Percentiles rank a stretch among this genome's conserved stretches.
Conservation (phyloP, 306 rosid genomes). For the Albizia julibrissin region DNA sequence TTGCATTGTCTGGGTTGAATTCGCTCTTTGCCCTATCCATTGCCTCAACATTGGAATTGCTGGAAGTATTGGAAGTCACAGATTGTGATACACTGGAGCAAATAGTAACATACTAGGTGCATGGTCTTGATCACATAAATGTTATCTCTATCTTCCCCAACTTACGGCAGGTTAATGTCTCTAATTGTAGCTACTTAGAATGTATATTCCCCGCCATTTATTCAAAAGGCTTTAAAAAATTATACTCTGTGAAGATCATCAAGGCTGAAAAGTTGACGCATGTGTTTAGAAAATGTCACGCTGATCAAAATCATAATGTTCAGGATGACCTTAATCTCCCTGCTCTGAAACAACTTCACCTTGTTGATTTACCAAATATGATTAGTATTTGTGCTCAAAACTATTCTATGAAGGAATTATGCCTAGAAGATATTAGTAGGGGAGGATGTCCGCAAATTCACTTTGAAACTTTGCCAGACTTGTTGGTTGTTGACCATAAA, state of each 20-base stretch:
- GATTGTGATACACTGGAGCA: conserved; percentile 5
- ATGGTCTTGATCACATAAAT: background rate
- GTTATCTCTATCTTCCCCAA: background rate
- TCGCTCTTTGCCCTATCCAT: conserved; percentile 21
- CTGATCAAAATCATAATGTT: background rate
- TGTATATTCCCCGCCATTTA: background rate
- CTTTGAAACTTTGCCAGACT: background rate
- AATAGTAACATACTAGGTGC: background rate
- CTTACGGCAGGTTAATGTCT: background rate
- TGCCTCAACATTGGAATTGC: conserved; percentile 1
- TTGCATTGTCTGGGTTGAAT: background rate
- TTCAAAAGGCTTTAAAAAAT: background rate
- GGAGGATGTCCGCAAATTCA: background rate
- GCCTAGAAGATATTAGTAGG: background rate
- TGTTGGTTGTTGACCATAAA: background rate
- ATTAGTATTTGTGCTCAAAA: background rate
- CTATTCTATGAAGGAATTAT: background rate
- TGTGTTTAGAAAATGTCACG: conserved; percentile 1
- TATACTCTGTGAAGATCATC: background rate
- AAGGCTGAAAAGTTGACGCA: background rate
- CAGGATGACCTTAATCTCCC: conserved; percentile 12
- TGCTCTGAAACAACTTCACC: background rate
- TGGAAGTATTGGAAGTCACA: conserved; percentile 1
- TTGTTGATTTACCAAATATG: conserved; percentile 2
- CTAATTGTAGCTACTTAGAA: background rate